These are phyloP conservation scores for Saccharomyces mikatae DNA, from an alignment of 805 yeast species.

Conservation along the genomic window DNA sequence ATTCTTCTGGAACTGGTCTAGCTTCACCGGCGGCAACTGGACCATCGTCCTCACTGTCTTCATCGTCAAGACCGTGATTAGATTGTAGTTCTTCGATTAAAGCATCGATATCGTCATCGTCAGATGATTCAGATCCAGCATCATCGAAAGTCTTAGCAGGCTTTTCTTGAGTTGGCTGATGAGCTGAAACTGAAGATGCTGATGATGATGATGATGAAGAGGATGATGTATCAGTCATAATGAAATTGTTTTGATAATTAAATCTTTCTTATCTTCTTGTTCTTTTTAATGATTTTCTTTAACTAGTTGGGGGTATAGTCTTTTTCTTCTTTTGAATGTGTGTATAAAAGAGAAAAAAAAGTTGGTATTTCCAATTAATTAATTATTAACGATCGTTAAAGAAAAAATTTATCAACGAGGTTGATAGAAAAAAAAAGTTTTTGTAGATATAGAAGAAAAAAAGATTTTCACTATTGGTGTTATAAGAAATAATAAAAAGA, in stretches of 20 bases:
- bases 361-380: neutral
- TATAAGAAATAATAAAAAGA: neutral
- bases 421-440: neutral
- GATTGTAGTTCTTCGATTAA: slow-evolving; percentile 70
- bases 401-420: neutral
- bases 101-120: slow-evolving; percentile 63
- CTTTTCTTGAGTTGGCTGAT: slow-evolving; percentile 5
- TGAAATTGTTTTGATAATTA: neutral
- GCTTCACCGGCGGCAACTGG: slow-evolving; percentile 45
- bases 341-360: neutral
- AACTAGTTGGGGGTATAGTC: neutral
- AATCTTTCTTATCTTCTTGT: neutral
- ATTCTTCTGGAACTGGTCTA: slow-evolving; percentile 78
- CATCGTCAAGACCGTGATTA: slow-evolving; percentile 43
- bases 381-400: neutral
- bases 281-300: neutral
- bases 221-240: neutral
- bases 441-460: neutral
- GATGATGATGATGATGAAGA: neutral
- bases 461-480: neutral
- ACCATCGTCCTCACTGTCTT: slow-evolving; percentile 40
- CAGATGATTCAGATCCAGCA: slow-evolving; percentile 18
- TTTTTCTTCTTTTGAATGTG: neutral
- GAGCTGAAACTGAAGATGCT: slow-evolving; percentile 3
- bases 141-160: slow-evolving; percentile 3